Evolutionary conservation across 768 basidiomycete species (phyloP), one percentile per base, ranked within the genome.

Genomic region (Leccinum subgranulosum): DNA sequence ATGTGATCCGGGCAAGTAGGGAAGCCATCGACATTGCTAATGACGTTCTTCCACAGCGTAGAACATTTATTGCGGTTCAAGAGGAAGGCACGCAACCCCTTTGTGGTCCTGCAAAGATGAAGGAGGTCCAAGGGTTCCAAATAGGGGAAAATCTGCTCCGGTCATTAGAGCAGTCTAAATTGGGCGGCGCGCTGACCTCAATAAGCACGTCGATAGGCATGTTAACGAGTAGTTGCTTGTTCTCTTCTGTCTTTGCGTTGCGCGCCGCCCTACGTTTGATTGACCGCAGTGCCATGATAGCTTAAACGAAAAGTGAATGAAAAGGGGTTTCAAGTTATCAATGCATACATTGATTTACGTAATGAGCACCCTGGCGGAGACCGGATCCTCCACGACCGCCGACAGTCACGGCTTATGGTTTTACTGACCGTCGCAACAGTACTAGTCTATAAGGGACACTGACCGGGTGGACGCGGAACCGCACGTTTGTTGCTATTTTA

Each of bases 71-170:
- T 34, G 36, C 59, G 68, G 29, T 60, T 61, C 25, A 72, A 60
- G 1, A 29, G 29, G 29, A 29, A 29, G 29, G 29, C 33, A 17
- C 72, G 66, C 15, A 75, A 64, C 6, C 56, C 64, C 34, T 74
- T 74, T 9, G 64, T 68, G 19, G 65, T 66, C 33, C 73, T 65
- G n/a, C 69, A 45, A 4, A 76, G 66, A 27, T 70, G 58, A 10
- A 75, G 66, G 8, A 75, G 56, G 51, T 75, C 71, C 5, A 68
- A 33, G 1, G 75, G 74, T 9, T 69, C 65, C 12, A 75, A 54
- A 29, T 29, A 29, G 29, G 29, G 29, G 29, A 29, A 29, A 10
- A 29, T 49, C 61, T 62, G 17, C 6, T 10, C 19, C 23, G n/a
- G 8, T 51, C 19, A 34, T 61, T 46, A 31, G 10, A 27, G 21